A percentile compares a stretch with the other conserved stretches of the same genome.
Conservation (phyloP, 345 rosid species). For the Brassica carinata region DNA sequence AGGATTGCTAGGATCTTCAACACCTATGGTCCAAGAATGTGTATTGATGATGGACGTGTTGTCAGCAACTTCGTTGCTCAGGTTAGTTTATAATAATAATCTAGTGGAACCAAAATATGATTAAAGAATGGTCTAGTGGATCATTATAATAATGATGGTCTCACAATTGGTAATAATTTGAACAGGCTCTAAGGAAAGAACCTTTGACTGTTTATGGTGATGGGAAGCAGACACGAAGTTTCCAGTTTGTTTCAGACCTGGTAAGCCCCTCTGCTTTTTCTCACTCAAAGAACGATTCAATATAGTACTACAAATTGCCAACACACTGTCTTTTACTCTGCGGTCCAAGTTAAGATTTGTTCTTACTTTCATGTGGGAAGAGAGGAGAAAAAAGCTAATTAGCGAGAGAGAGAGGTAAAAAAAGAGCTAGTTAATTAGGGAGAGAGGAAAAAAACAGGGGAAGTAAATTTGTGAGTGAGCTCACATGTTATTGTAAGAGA, state of each 20-base stretch:
- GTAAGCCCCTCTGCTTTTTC: constrained; percentile 39
- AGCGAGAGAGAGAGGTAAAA: background rate
- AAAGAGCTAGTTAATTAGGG: background rate
- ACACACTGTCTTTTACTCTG: background rate
- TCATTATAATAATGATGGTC: constrained; percentile 28
- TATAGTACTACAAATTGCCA: background rate
- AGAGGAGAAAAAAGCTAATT: background rate
- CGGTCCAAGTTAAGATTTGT: background rate
- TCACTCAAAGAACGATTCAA: background rate
- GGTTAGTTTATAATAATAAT: constrained; percentile 34
- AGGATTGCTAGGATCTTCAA: constrained; percentile 85
- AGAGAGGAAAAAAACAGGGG: constrained; percentile 5
- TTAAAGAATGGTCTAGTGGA: constrained; percentile 7
- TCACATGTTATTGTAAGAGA: constrained; percentile 30
- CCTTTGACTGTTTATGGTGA: constrained; percentile 92
- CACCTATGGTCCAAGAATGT: constrained; percentile 90
- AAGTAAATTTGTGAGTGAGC: constrained; percentile 22
- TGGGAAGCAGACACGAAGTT: constrained; percentile 90
- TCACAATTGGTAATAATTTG: constrained; percentile 13
- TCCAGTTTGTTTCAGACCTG: constrained; percentile 87
- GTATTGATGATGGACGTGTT: constrained; percentile 87
- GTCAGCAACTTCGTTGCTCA: constrained; percentile 91
- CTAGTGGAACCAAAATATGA: background rate
- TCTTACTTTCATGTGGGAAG: background rate
- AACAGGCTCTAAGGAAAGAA: constrained; percentile 74